Base-by-base conservation (phyloP, 164 flowering plant genomes). In the Taxillus chinensis region DNA sequence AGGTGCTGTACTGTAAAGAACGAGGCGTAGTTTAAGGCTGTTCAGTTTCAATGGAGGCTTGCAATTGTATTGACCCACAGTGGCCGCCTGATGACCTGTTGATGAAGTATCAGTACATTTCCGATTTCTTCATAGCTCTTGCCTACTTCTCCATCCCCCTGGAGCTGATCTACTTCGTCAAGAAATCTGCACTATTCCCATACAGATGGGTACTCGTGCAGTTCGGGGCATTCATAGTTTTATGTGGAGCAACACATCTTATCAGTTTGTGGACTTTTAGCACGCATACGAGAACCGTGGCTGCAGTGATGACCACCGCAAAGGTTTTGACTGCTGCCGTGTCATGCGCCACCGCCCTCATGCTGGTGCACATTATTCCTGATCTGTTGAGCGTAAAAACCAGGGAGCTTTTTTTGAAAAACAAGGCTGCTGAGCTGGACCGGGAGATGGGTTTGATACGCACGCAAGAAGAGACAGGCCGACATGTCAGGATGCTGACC, bases 161-260 rank as follows among this genome's bases (percentile, higher is more conserved):
- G 27, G 97, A 90, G 79, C 74, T 90, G 45, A 83, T 90, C 58
- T 90, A 90, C 80, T 90, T 90, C 60, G 97, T 90, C 12, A 83
- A 87, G 77, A 87, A 84, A 71, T 87, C 95, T 52, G 78, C 95
- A 4, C 82, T 90, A 52, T 87, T 90, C 65, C 97, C 97, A 3
- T 90, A 90, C 65, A 74, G 86, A 78, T 90, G 96, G 96, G 96
- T 90, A 59, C 86, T 90, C 48, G 89, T 90, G 61, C 95, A 90
- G 75, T 90, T 90, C 70, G 97, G 97, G 41, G 97, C 97, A 50
- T 90, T 90, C 66, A 90, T 90, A n/a, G 87, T 90, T 66, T 82
- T 89, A 6, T 89, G 96, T 71, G 96, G 96, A 10, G 88, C 89
- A 1, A 90, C 96, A 0, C 96, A 90, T 65, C 83, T 90, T 12